These are phyloP conservation scores for Yamadazyma triangularis DNA, from an alignment of 1,139 yeast species.

Conservation along the genomic window DNA sequence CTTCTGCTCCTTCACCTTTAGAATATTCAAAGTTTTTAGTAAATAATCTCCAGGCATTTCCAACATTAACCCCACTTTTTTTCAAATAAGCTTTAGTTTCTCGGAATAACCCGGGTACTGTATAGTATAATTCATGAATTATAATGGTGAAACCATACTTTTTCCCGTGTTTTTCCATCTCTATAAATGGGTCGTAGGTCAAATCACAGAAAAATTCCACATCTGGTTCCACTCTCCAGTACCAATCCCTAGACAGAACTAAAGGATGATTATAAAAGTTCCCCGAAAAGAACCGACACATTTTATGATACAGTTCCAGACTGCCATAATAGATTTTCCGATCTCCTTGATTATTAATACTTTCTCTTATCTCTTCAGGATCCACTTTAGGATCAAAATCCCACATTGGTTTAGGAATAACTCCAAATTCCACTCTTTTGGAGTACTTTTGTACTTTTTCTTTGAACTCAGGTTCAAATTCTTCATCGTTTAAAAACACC, in stretches of 20 bases:
- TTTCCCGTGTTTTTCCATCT: conserved; percentile 67
- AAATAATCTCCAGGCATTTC: conserved; percentile 58
- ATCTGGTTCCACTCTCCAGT: conserved; percentile 93
- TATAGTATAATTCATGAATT: conserved; percentile 68
- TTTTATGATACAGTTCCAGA: conserved; percentile 66
- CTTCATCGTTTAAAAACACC: conserved; percentile 77
- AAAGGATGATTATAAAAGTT: conserved; percentile 71
- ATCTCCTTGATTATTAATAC: conserved; percentile 71
- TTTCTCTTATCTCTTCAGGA: conserved; percentile 42
- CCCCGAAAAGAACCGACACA: conserved; percentile 74
- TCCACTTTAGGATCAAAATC: conserved; percentile 36
- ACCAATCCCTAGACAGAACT: conserved; percentile 71
- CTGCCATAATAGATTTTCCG: conserved; percentile 78
- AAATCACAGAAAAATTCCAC: conserved; percentile 86
- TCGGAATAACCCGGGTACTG: conserved; percentile 76
- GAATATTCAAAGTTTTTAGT: conserved; percentile 26
- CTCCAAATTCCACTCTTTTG: conserved; percentile 61
- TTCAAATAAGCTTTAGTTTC: conserved; percentile 62
- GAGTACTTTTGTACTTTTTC: conserved; percentile 45
- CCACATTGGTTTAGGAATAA: conserved; percentile 66
- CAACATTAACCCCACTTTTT: conserved; percentile 38
- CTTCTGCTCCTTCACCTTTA: conserved; percentile 16
- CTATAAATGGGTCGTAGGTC: conserved; percentile 84
- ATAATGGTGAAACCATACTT: conserved; percentile 81
- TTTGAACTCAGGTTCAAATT: conserved; percentile 62